Evolutionary conservation across 345 rosid genomes (phyloP).

Genomic region (Citrus sp.): DNA sequence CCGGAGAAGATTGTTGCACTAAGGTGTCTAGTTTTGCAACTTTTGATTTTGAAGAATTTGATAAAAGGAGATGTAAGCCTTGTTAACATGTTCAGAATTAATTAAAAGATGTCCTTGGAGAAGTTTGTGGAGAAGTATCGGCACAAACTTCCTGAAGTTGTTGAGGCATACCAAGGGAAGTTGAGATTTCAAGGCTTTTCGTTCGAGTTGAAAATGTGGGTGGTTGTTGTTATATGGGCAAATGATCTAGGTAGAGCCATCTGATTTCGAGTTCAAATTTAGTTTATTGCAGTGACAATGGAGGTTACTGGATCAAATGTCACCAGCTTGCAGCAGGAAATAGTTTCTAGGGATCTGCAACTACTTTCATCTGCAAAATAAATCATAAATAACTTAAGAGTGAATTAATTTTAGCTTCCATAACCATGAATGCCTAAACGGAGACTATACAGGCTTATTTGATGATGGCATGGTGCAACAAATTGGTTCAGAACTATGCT

Average conservation of each 20-base stretch:
- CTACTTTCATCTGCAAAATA: background rate
- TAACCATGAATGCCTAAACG: background rate
- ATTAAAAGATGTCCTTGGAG: conserved; percentile 6
- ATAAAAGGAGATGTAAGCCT: background rate
- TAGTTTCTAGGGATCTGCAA: background rate
- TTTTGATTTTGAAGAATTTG: conserved; percentile 13
- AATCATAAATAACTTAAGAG: background rate
- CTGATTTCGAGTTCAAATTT: background rate
- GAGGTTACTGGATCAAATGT: background rate
- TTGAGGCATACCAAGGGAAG: conserved; percentile 13
- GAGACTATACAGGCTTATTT: background rate
- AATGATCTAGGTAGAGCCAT: background rate
- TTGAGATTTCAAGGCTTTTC: conserved; percentile 5
- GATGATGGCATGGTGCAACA: background rate
- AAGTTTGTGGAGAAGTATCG: conserved; percentile 10
- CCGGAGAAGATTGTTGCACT: conserved; percentile 15
- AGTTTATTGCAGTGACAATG: background rate
- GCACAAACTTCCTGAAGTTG: conserved; percentile 9
- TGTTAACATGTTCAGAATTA: background rate
- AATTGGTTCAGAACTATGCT: background rate
- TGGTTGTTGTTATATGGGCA: background rate
- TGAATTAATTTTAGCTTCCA: background rate
- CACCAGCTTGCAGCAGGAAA: background rate
- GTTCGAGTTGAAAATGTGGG: background rate
- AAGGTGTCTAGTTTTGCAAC: conserved; percentile 10